A percentile compares a stretch with the other conserved stretches of the same genome.
Evolutionary conservation across 164 flowering plant genomes (phyloP).

Genomic region (Stephania cephalantha): DNA sequence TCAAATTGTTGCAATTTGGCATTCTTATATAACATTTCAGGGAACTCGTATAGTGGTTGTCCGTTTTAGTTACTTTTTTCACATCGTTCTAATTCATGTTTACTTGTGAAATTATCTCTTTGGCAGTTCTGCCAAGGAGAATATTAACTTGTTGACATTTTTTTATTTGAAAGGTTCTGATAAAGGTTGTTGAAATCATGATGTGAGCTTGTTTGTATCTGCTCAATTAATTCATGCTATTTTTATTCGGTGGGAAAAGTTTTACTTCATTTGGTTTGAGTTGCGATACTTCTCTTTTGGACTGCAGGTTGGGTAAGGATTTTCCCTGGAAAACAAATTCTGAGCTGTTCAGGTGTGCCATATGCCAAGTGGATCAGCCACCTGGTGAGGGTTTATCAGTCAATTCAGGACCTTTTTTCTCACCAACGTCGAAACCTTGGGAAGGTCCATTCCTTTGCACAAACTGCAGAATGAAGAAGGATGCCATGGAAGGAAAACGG

Average conservation of each 20-base stretch:
- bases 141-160: no score
- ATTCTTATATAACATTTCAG: no score
- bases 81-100: no score
- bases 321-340: slow-evolving; percentile 42
- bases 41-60: no score
- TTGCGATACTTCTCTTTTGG: background rate
- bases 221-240: background rate
- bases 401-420: slow-evolving; percentile 53
- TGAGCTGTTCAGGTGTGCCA: slow-evolving; percentile 68
- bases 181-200: background rate
- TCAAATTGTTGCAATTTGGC: no score
- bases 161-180: background rate
- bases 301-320: slow-evolving; percentile 78
- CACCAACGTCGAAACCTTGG: slow-evolving; percentile 66
- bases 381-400: slow-evolving; percentile 49
- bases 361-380: slow-evolving; percentile 81
- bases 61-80: no score
- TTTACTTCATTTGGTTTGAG: background rate
- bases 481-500: slow-evolving; percentile 97
- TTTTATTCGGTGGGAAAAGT: background rate
- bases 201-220: background rate
- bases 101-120: no score
- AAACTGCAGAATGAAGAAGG: slow-evolving; percentile 73
- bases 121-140: no score
- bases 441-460: slow-evolving; percentile 81